A percentile compares a stretch with the other conserved stretches of the same genome.
Conservation (phyloP, 805 yeast species). For the Ogataea saltuana region DNA sequence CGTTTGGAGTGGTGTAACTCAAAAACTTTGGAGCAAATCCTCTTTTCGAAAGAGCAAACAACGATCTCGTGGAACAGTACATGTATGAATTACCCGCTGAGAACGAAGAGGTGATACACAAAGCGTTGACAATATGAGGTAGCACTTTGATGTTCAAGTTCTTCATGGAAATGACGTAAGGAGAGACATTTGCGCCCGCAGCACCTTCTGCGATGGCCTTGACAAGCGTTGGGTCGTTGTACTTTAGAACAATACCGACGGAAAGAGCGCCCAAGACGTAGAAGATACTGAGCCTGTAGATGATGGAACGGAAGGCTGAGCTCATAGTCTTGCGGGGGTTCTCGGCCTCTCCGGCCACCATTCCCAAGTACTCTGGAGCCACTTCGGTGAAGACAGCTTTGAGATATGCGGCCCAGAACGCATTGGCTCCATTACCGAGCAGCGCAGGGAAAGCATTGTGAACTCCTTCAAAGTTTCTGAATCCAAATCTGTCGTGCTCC, state of each 20-base stretch:
- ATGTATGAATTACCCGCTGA: slow-evolving; percentile 84
- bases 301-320: slow-evolving; percentile 75
- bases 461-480: slow-evolving; percentile 29
- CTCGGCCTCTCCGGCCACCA: slow-evolving; percentile 83
- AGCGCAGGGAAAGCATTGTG: slow-evolving; percentile 53
- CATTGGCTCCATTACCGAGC: slow-evolving; percentile 57
- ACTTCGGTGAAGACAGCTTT: slow-evolving; percentile 73
- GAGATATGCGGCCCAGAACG: slow-evolving; percentile 66
- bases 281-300: slow-evolving; percentile 63
- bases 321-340: slow-evolving; percentile 62
- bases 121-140: slow-evolving; percentile 78
- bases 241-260: slow-evolving; percentile 75
- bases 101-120: slow-evolving; percentile 71
- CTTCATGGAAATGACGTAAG: slow-evolving; percentile 82
- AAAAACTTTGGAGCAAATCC: slow-evolving; percentile 76
- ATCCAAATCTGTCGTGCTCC: slow-evolving; percentile 43
- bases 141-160: slow-evolving; percentile 63
- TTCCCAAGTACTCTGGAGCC: slow-evolving; percentile 83
- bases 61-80: slow-evolving; percentile 65
- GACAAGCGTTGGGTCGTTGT: slow-evolving; percentile 60
- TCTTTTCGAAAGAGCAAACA: slow-evolving; percentile 68
- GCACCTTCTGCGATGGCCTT: slow-evolving; percentile 58
- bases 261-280: slow-evolving; percentile 75
- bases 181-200: slow-evolving; percentile 79
- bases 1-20: slow-evolving; percentile 58